Evolutionary conservation across 257 asterid genomes (phyloP).

Genomic region (Salvia hispanica): DNA sequence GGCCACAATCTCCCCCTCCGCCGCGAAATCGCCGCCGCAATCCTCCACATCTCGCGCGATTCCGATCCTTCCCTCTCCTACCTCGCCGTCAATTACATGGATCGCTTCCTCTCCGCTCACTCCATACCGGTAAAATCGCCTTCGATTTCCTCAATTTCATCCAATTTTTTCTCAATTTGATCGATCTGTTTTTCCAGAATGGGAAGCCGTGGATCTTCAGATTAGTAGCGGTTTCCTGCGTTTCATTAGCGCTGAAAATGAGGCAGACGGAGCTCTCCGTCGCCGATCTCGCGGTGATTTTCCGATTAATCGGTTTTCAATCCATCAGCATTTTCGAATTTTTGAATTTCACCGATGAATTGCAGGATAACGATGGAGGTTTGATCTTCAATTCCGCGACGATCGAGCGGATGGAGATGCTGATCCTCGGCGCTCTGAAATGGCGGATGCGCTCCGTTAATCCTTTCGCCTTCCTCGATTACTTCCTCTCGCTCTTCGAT

Average conservation of each 20-base stretch:
- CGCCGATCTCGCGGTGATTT: constrained; percentile 45
- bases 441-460: constrained; percentile 80
- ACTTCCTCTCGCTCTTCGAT: constrained; percentile 46
- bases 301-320: no score
- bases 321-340: no score
- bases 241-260: constrained; percentile 71
- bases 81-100: constrained; percentile 71
- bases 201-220: constrained; percentile 62
- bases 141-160: background rate
- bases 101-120: constrained; percentile 60
- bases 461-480: constrained; percentile 54
- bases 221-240: constrained; percentile 58
- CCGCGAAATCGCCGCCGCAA: no score
- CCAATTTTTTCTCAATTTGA: no score
- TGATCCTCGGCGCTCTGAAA: constrained; percentile 62
- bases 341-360: no score
- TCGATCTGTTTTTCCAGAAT: constrained; percentile 35
- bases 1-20: background rate
- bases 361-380: constrained; percentile 40
- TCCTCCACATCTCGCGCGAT: constrained; percentile 36
- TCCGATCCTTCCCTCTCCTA: constrained; percentile 44
- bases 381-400: constrained; percentile 38
- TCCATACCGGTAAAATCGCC: constrained; percentile 40
- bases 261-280: constrained; percentile 46
- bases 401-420: constrained; percentile 56